Evolutionary conservation across 2,329 filamentous ascomycete species (phyloP), one percentile per base, ranked within the genome.

Genomic region (Xylariaceae sp.): DNA sequence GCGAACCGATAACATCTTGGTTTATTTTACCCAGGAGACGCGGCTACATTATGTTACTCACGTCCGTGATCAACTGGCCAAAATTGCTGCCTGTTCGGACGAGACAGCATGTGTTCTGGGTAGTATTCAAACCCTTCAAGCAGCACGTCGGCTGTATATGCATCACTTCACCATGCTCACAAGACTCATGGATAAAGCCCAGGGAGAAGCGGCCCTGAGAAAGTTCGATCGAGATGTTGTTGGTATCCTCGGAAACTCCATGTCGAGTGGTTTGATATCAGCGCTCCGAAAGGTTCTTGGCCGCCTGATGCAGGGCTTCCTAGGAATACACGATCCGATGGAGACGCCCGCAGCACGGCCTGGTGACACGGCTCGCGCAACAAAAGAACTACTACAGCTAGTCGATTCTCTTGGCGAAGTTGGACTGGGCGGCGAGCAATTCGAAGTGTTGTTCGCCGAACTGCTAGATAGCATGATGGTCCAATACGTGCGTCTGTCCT

Each of bases 361-460:
- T 7, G 52, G 68, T 37, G 67, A 68, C 44, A 69, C 74, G 8
- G 71, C 76, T 2, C 72, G 66, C 54, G 77, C 81, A 58, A 77
- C 79, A 42, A 74, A 77, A 37, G 79, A 83, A 53, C 73, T 89
- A 51, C 72, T 83, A 35, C 70, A 77, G 47, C 73, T 90, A 15
- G 75, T 88, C 1, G 78, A 82, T 53, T 81, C 83, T 7, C 74
- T 92, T 13, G 76, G 81, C 64, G 78, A 82, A 51, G 83, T 90
- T 18, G 89, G 88, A 0, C 75, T 92, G 15, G 85, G 85, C 1
- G 87, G 87, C 30, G 85, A 89, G 67, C 79, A 77, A 53, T 88
- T 89, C 55, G 86, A 91, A 68, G 81, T 88, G 35, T 77, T 88
- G 42, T 87, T 91, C 67, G 89, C 88, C 13, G 85, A 88, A 71